phyloP scores from a whole-genome alignment of 495 filamentous ascomycete species.

The Daldinia vernicosa region DNA sequence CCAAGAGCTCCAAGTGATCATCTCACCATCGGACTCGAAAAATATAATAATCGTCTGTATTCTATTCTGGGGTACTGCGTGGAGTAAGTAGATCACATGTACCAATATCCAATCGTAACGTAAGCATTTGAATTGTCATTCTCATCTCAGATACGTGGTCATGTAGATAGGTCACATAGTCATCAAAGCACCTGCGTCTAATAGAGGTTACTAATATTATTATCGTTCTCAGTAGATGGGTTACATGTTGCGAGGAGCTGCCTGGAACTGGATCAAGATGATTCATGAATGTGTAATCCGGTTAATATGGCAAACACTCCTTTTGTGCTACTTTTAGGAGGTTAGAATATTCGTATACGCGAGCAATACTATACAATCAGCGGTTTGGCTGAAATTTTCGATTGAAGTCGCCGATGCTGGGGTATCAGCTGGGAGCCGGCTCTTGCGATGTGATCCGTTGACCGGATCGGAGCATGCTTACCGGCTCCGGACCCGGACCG shows the following conservation, averaged over 20 bases:
- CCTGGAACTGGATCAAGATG: not conserved
- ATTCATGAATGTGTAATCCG: not conserved
- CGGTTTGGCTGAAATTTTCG: not conserved
- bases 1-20: not conserved
- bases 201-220: not conserved
- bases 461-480: not conserved
- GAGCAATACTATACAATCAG: not conserved
- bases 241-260: not conserved
- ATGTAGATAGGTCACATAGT: not conserved
- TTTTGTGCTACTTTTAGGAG: not conserved
- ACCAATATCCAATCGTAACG: not conserved
- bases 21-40: not conserved
- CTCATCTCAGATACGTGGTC: not conserved
- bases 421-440: not conserved
- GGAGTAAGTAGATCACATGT: not conserved
- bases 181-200: not conserved
- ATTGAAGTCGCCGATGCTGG: not conserved
- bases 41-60: not conserved
- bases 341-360: not conserved
- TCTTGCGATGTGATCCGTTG: not conserved
- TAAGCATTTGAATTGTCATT: not conserved
- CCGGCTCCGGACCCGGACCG: not conserved
- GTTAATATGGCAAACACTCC: not conserved
- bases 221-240: not conserved
- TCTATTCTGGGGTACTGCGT: not conserved